Percentiles rank a stretch among this genome's conserved stretches.
phyloP scores from a whole-genome alignment of 768 basidiomycete species.

The Hericium coralloides region DNA sequence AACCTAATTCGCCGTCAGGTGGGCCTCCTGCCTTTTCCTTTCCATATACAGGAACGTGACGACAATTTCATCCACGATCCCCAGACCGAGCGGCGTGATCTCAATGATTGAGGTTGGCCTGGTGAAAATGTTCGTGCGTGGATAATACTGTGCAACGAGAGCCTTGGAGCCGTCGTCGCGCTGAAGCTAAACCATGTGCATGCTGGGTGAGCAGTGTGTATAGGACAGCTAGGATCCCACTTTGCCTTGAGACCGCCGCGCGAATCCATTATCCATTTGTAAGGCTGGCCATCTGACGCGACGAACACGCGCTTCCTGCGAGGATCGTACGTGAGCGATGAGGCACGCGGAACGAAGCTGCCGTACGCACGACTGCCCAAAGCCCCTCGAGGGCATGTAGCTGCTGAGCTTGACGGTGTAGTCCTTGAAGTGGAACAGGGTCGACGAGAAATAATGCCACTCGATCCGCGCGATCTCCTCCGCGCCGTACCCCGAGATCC shows the following conservation, averaged over 20 bases:
- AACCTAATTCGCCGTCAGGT: too few relatives aligned
- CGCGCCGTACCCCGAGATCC: not conserved
- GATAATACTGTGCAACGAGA: not conserved
- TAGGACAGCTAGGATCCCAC: not conserved
- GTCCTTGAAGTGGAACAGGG: not conserved
- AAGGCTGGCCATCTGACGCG: not conserved
- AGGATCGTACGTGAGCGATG: not conserved
- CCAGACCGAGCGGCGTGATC: not conserved
- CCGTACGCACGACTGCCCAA: not conserved
- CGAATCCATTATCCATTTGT: not conserved
- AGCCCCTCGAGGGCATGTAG: not conserved
- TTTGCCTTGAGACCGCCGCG: too few relatives aligned
- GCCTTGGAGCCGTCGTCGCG: not conserved
- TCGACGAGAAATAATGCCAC: not conserved
- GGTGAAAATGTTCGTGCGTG: not conserved
- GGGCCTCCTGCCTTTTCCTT: too few relatives aligned
- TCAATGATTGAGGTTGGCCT: not conserved
- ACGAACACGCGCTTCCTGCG: not conserved
- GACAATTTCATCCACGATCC: not conserved
- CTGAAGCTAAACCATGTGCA: constrained; percentile 4
- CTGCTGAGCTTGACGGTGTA: not conserved
- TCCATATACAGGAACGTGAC: too few relatives aligned
- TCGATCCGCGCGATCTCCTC: not conserved
- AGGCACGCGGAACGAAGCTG: not conserved
- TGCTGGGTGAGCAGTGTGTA: not conserved